Conservation (phyloP, 768 basidiomycete genomes). For the Gloeopeniophorella convolvens region DNA sequence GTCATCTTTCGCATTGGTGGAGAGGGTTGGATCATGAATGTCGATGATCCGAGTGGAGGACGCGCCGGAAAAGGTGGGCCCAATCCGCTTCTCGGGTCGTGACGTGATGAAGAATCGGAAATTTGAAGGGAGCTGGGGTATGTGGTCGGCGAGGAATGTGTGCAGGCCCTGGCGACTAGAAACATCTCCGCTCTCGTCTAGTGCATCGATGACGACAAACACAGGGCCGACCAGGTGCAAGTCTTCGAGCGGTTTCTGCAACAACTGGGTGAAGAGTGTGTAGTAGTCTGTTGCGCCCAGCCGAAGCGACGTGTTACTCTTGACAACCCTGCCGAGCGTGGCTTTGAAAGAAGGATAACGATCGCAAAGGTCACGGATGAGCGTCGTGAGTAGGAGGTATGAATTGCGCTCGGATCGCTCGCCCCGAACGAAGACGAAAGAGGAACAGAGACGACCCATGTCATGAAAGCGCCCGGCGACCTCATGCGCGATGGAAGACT, state of each 20-base stretch:
- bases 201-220: background rate
- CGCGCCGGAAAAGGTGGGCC: background rate
- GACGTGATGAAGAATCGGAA: background rate
- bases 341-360: too few relatives aligned
- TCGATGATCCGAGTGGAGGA: background rate
- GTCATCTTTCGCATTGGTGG: background rate
- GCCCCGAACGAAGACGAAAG: background rate
- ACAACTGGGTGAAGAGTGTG: background rate
- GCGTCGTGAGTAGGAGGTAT: background rate
- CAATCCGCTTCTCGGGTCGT: background rate
- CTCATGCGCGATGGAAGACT: too few relatives aligned
- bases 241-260: background rate
- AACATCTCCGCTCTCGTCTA: background rate
- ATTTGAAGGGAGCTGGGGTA: background rate
- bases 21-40: background rate
- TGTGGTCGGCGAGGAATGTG: background rate
- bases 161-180: background rate
- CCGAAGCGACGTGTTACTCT: background rate
- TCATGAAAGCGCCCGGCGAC: background rate
- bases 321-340: background rate
- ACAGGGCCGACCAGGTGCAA: background rate
- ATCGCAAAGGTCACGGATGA: background rate
- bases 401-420: background rate
- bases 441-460: background rate
- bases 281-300: background rate